A percentile compares a stretch with the other conserved stretches of the same genome.
Conservation (phyloP, 805 yeast genomes). For the Wickerhamiella australiensis region DNA sequence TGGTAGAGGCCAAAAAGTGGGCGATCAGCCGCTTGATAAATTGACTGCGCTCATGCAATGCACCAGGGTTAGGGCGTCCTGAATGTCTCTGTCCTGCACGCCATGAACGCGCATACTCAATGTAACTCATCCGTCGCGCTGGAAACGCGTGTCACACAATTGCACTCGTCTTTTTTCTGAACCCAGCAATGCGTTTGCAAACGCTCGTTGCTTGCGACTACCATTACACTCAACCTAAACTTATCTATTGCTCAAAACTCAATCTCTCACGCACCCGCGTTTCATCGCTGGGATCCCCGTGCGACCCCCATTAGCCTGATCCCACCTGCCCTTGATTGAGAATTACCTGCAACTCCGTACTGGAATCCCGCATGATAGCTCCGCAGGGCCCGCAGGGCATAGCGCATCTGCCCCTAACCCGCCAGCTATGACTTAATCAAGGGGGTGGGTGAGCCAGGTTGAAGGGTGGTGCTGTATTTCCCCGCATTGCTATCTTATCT, state of each 20-base stretch:
- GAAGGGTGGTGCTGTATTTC: background rate
- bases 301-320: too few relatives aligned
- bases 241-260: too few relatives aligned
- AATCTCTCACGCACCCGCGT: too few relatives aligned
- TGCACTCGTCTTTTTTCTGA: too few relatives aligned
- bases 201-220: background rate
- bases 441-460: background rate
- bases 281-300: too few relatives aligned
- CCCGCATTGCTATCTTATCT: conserved; percentile 1
- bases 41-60: conserved; percentile 10
- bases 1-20: background rate
- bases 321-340: too few relatives aligned
- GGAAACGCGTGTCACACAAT: too few relatives aligned
- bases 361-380: background rate
- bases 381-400: too few relatives aligned
- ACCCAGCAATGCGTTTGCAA: too few relatives aligned
- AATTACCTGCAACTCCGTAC: background rate
- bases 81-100: background rate
- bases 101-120: background rate
- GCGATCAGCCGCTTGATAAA: conserved; percentile 7
- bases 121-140: too few relatives aligned
- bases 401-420: conserved; percentile 1
- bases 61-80: background rate
- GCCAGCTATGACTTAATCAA: background rate
- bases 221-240: background rate